These are phyloP conservation scores for Medicago truncatula DNA, from an alignment of 306 rosid genomes.

Conservation along the genomic window MtrunA17r5.0-ANR NC_053046.1:7709501-7710000, in stretches of 20 bases:
- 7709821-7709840: conserved; percentile 70
- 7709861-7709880: conserved; percentile 81
- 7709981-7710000: too few species aligned
- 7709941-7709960: conserved; percentile 36
- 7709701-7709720: conserved; percentile 72
- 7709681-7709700: conserved; percentile 83
- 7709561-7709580: not conserved
- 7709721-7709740: conserved; percentile 72
- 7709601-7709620: conserved; percentile 59
- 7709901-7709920: conserved; percentile 66
- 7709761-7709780: conserved; percentile 76
- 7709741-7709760: conserved; percentile 75
- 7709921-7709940: conserved; percentile 73
- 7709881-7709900: conserved; percentile 84
- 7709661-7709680: conserved; percentile 67
- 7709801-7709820: conserved; percentile 80
- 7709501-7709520: too few species aligned
- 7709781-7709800: conserved; percentile 73
- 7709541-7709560: too few species aligned
- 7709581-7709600: not conserved
- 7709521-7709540: too few species aligned
- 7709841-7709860: conserved; percentile 72
- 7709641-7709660: conserved; percentile 64
- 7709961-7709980: conserved; percentile 1
- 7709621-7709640: conserved; percentile 80